Evolutionary conservation across 495 filamentous ascomycete species (phyloP).

Genomic region (Copromyces sp.): DNA sequence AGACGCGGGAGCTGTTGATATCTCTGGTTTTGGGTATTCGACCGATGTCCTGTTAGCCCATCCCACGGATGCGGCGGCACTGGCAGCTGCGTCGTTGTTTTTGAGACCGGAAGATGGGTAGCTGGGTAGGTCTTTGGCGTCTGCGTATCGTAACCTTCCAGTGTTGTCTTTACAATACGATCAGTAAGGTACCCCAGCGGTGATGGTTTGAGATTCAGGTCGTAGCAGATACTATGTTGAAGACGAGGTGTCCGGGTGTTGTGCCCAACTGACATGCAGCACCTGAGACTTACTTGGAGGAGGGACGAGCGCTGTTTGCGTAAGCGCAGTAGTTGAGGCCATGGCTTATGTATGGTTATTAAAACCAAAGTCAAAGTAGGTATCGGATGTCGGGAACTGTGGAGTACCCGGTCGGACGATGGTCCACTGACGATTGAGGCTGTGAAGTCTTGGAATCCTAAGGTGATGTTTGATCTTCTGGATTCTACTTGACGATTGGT

Average conservation of each 20-base stretch:
- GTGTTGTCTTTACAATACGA: slow-evolving; percentile 22
- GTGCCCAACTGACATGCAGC: not conserved
- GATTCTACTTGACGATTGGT: not conserved
- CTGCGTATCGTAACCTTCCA: slow-evolving; percentile 56
- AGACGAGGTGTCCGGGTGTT: not conserved
- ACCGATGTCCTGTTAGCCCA: slow-evolving; percentile 55
- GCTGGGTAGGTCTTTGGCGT: slow-evolving; percentile 54
- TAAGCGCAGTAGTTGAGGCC: not conserved
- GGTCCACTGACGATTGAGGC: not conserved
- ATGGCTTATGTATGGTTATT: not conserved
- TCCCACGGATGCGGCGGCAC: slow-evolving; percentile 61
- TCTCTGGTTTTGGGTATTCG: slow-evolving; percentile 48
- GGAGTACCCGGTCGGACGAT: not conserved
- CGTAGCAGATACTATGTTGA: not conserved
- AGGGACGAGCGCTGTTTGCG: not conserved
- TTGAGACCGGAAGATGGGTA: slow-evolving; percentile 55
- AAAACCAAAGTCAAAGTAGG: not conserved
- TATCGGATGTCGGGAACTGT: not conserved
- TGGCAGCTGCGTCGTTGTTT: slow-evolving; percentile 55
- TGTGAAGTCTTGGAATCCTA: not conserved
- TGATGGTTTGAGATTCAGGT: not conserved
- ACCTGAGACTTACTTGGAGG: not conserved
- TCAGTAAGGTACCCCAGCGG: not conserved
- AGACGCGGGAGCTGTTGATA: slow-evolving; percentile 46
- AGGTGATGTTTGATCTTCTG: not conserved